phyloP scores from a whole-genome alignment of 352 stramenopile genomes.

The Globisporangium yorkense region DNA sequence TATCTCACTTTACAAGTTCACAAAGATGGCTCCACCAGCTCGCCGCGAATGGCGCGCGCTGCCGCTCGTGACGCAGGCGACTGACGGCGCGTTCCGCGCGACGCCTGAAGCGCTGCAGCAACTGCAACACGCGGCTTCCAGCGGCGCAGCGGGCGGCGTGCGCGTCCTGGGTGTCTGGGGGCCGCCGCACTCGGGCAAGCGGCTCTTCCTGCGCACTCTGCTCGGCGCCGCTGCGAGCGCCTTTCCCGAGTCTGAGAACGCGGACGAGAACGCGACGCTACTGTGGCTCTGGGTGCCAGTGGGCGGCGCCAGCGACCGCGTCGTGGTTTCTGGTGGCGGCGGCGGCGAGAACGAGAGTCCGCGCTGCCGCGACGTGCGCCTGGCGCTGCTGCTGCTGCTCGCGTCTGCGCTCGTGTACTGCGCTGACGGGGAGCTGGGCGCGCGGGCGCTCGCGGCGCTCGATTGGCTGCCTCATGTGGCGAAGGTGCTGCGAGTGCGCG shows the following conservation, averaged over 20 bases:
- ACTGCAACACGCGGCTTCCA: slow-evolving; percentile 16
- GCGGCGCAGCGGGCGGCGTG: slow-evolving; percentile 14
- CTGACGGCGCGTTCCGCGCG: background rate
- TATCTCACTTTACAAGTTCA: background rate
- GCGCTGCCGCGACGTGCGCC: slow-evolving; percentile 9
- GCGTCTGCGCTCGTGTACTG: slow-evolving; percentile 59
- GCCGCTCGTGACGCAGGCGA: slow-evolving; percentile 25
- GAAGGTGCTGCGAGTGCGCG: slow-evolving; percentile 36
- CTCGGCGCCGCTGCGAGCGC: slow-evolving; percentile 13
- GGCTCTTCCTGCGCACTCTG: slow-evolving; percentile 40
- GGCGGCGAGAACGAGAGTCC: slow-evolving; percentile 9
- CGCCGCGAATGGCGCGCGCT: slow-evolving; percentile 29
- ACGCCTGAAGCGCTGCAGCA: background rate
- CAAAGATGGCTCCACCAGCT: background rate
- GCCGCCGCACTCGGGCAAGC: slow-evolving; percentile 29
- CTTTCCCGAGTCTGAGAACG: background rate
- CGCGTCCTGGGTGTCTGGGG: slow-evolving; percentile 43
- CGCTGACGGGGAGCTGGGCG: slow-evolving; percentile 45
- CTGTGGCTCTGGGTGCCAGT: slow-evolving; percentile 41
- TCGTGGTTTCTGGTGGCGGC: slow-evolving; percentile 25
- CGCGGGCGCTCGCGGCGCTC: slow-evolving; percentile 31
- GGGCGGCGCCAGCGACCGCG: slow-evolving; percentile 1
- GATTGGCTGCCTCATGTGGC: slow-evolving; percentile 39
- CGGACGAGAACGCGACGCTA: slow-evolving; percentile 7
- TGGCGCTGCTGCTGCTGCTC: slow-evolving; percentile 48